These are phyloP conservation scores for Davidsoniella neocaledoniae DNA, from an alignment of 2,329 filamentous ascomycete genomes.

Conservation along the genomic window DNA sequence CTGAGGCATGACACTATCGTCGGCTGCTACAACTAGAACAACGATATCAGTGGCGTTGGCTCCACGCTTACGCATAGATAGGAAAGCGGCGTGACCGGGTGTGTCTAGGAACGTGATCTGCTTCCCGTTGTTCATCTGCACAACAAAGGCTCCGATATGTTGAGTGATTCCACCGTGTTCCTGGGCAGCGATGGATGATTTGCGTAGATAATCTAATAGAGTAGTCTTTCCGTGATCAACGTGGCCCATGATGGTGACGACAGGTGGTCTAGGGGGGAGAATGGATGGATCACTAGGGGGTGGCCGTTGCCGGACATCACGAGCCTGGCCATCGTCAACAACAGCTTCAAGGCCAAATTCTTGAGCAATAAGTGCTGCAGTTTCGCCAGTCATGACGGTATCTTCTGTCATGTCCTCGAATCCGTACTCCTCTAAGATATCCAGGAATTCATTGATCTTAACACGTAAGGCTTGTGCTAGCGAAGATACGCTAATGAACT, in stretches of 20 bases:
- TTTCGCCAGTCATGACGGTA: conserved; percentile 79
- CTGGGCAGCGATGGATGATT: conserved; percentile 75
- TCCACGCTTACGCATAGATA: conserved; percentile 88
- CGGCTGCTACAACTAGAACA: conserved; percentile 84
- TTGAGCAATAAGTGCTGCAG: conserved; percentile 72
- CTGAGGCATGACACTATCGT: conserved; percentile 95
- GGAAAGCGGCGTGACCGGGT: conserved; percentile 85
- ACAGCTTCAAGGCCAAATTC: conserved; percentile 87
- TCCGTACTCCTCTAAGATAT: conserved; percentile 65
- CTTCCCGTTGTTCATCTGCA: conserved; percentile 70
- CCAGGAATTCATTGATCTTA: conserved; percentile 51
- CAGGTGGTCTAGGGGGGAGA: conserved; percentile 65
- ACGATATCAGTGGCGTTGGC: conserved; percentile 96
- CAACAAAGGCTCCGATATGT: conserved; percentile 94
- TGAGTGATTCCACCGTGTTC: conserved; percentile 97
- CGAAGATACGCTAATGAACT: conserved; percentile 79
- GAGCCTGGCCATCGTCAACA: conserved; percentile 45
- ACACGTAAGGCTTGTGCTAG: conserved; percentile 61
- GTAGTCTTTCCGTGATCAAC: conserved; percentile 98
- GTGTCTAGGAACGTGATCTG: conserved; percentile 94
- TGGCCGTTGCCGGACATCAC: conserved; percentile 58
- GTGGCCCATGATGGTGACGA: conserved; percentile 98
- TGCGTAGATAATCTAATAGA: conserved; percentile 79
- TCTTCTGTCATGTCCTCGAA: conserved; percentile 74
- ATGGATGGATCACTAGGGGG: conserved; percentile 47